These are phyloP conservation scores for Xylogone sp. DNA, from an alignment of 2,329 filamentous ascomycete species.

Conservation along the genomic window DNA sequence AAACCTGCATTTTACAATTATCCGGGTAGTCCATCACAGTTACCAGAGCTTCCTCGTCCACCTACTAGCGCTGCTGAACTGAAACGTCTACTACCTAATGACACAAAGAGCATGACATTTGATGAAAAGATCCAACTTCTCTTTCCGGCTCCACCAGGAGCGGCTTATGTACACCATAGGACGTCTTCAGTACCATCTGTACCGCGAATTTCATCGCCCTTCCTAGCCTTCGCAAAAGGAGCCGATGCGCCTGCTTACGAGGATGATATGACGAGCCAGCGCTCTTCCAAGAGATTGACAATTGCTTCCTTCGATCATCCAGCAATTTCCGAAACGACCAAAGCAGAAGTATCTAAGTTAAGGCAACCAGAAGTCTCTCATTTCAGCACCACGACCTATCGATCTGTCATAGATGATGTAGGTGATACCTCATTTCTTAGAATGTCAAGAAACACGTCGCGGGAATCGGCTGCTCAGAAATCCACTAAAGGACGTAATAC, in stretches of 20 bases:
- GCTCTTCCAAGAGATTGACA: constrained; percentile 23
- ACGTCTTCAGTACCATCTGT: constrained; percentile 42
- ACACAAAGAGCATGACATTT: constrained; percentile 55
- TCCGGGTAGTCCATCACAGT: constrained; percentile 42
- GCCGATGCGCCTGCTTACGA: constrained; percentile 13
- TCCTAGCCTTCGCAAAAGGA: constrained; percentile 15
- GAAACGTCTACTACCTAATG: constrained; percentile 42
- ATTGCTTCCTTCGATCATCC: constrained; percentile 17
- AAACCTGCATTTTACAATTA: constrained; percentile 42
- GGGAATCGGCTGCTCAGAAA: constrained; percentile 9
- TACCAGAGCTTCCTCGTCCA: constrained; percentile 44
- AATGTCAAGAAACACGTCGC: constrained; percentile 15
- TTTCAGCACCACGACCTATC: constrained; percentile 29
- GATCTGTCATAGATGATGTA: constrained; percentile 30
- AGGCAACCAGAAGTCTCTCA: constrained; percentile 14
- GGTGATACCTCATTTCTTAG: constrained; percentile 36
- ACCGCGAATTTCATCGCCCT: constrained; percentile 28
- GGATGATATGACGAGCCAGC: constrained; percentile 19
- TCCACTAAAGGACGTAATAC: constrained; percentile 6
- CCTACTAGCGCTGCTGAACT: constrained; percentile 37
- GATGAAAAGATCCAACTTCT: constrained; percentile 53
- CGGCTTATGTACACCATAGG: constrained; percentile 22
- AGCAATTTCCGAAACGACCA: constrained; percentile 2
- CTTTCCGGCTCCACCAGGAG: constrained; percentile 36
- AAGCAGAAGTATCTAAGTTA: background rate